A percentile compares a stretch with the other conserved stretches of the same genome.
Conservation (phyloP, 2,329 filamentous ascomycete species). For the Ilyonectria robusta region DNA sequence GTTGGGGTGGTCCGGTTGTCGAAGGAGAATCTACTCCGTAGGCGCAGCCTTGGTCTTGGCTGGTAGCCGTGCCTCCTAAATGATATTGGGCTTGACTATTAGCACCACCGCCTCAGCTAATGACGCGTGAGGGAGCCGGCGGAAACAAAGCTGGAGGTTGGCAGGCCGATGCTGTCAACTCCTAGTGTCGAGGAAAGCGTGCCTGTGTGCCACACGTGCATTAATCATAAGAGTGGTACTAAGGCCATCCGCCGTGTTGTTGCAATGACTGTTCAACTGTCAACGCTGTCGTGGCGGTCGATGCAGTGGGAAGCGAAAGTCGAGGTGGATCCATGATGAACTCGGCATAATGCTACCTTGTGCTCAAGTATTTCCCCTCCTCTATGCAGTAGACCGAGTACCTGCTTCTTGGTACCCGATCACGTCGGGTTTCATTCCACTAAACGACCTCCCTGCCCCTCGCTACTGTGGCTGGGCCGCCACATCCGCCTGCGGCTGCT, state of each 20-base stretch:
- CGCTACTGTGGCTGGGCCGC: constrained; percentile 10
- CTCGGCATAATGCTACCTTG: constrained; percentile 30
- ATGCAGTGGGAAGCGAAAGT: constrained; percentile 39
- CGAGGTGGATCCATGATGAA: constrained; percentile 31
- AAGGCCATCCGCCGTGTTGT: constrained; percentile 24
- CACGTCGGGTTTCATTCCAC: constrained; percentile 21
- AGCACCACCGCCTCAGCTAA: constrained; percentile 42
- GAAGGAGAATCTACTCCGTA: constrained; percentile 2
- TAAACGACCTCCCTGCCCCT: constrained; percentile 10
- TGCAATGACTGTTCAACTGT: constrained; percentile 30
- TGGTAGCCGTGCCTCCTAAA: constrained; percentile 21
- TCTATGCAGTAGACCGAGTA: background rate
- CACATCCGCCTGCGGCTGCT: background rate
- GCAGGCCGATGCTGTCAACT: constrained; percentile 1
- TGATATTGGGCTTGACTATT: constrained; percentile 32
- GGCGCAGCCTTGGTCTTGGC: constrained; percentile 14
- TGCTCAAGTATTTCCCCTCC: constrained; percentile 9
- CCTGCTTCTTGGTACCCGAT: constrained; percentile 18
- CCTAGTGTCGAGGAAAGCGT: constrained; percentile 5
- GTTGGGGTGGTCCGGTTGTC: constrained; percentile 5
- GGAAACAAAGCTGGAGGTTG: constrained; percentile 26
- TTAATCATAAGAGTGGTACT: constrained; percentile 21
- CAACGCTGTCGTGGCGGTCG: constrained; percentile 38
- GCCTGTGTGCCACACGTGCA: constrained; percentile 28
- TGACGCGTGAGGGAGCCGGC: constrained; percentile 25